phyloP scores from a whole-genome alignment of 2,329 filamentous ascomycete genomes.

The Hymenoscyphus repandus region DNA sequence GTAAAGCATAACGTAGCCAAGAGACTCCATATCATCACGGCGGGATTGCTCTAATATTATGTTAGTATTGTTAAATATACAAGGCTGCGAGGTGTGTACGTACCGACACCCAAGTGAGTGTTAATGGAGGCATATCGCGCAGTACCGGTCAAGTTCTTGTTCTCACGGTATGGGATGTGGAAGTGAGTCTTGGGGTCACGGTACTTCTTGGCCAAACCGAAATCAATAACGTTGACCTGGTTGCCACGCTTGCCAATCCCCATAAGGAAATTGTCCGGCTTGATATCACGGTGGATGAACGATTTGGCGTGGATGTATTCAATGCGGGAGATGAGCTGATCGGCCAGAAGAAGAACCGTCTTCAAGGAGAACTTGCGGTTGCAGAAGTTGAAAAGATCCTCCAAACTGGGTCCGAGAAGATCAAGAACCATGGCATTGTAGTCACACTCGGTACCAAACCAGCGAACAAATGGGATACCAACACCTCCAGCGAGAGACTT shows the following conservation, averaged over 20 bases:
- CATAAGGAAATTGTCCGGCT: conserved; percentile 99
- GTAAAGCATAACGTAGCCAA: conserved; percentile 99
- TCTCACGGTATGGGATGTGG: conserved; percentile 99
- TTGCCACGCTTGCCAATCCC: conserved; percentile 98
- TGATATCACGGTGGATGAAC: conserved; percentile 99
- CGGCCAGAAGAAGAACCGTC: conserved; percentile 92
- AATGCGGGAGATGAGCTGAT: conserved; percentile 97
- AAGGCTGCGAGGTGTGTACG: conserved; percentile 25
- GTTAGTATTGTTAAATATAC: conserved; percentile 25
- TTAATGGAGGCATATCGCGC: conserved; percentile 99
- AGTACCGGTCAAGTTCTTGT: conserved; percentile 99
- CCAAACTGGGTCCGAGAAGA: conserved; percentile 87
- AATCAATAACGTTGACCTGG: conserved; percentile 99
- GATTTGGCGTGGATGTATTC: conserved; percentile 99
- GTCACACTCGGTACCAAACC: conserved; percentile 99
- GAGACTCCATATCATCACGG: conserved; percentile 98
- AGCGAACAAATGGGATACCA: conserved; percentile 96
- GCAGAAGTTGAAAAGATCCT: conserved; percentile 99
- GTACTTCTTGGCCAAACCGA: conserved; percentile 99
- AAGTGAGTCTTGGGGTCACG: conserved; percentile 99
- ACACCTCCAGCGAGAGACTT: conserved; percentile 90
- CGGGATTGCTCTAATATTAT: conserved; percentile 79
- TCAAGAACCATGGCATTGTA: conserved; percentile 99
- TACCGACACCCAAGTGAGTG: conserved; percentile 91
- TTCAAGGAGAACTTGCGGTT: conserved; percentile 99